Conservation (phyloP, 106 monocot species). For the Agapanthus africanus region DNA sequence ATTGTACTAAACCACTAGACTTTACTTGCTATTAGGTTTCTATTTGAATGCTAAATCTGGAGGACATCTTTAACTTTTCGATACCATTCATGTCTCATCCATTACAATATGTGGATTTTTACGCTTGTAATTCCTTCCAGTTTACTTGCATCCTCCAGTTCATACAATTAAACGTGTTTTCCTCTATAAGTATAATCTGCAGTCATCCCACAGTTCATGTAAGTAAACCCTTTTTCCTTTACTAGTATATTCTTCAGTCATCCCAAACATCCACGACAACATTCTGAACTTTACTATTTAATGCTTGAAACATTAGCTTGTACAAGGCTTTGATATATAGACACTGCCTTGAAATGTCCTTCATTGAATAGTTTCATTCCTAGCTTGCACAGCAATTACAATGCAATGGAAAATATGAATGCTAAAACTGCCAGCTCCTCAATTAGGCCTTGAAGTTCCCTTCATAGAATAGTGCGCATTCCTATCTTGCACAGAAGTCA, state of each 20-base stretch:
- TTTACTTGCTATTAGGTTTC: background rate
- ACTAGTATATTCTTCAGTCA: too few species aligned
- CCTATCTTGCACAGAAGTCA: background rate
- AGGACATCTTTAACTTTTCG: background rate
- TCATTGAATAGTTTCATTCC: too few species aligned
- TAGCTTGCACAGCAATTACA: too few species aligned
- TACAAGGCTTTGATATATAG: background rate
- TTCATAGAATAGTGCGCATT: background rate
- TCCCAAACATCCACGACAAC: background rate
- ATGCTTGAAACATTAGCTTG: background rate
- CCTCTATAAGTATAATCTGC: background rate
- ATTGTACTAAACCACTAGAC: background rate
- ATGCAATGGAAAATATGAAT: too few species aligned
- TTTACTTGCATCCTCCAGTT: background rate
- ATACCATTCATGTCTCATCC: background rate
- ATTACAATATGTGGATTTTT: background rate
- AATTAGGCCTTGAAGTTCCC: background rate
- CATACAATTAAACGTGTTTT: background rate
- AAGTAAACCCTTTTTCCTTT: too few species aligned
- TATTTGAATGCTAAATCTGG: background rate
- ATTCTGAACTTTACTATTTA: background rate
- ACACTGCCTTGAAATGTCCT: too few species aligned
- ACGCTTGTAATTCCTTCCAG: background rate
- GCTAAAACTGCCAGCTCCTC: too few species aligned
- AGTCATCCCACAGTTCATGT: background rate